Evolutionary conservation across 2,329 filamentous ascomycete species (phyloP).

Genomic region (Whalleya microplaca): DNA sequence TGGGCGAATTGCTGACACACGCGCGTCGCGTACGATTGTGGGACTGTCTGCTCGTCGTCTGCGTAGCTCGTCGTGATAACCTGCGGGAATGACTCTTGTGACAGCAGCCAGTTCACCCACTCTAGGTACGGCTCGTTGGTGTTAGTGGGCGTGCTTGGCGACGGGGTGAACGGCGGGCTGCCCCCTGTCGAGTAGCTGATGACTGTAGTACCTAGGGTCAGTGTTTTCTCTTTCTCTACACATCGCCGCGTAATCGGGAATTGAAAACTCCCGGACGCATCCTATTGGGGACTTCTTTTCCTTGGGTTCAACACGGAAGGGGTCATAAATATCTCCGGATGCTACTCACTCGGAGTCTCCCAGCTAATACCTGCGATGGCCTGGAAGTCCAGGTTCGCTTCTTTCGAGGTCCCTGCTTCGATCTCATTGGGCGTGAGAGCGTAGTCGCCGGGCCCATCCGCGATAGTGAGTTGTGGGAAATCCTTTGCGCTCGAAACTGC

Average conservation of each 20-base stretch:
- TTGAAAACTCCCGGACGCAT: too few species aligned
- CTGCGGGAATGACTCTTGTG: slow-evolving; percentile 52
- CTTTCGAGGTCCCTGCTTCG: slow-evolving; percentile 28
- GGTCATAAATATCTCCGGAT: too few species aligned
- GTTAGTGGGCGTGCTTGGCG: slow-evolving; percentile 27
- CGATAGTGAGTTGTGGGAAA: slow-evolving; percentile 41
- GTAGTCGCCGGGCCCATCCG: slow-evolving; percentile 36
- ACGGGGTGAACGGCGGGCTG: slow-evolving; percentile 37
- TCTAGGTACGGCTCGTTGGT: slow-evolving; percentile 62
- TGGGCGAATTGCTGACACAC: slow-evolving; percentile 59
- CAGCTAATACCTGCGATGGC: slow-evolving; percentile 37
- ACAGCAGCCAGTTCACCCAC: slow-evolving; percentile 55
- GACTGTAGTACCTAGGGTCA: too few species aligned
- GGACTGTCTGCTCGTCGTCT: slow-evolving; percentile 61
- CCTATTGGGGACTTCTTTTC: too few species aligned
- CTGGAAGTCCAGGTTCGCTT: slow-evolving; percentile 38
- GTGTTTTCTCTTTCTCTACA: too few species aligned
- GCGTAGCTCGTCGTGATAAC: slow-evolving; percentile 62
- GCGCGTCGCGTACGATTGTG: slow-evolving; percentile 52
- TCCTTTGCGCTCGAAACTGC: slow-evolving; percentile 37
- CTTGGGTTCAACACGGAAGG: too few species aligned
- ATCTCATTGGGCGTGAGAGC: slow-evolving; percentile 32
- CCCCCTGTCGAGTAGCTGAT: slow-evolving; percentile 39
- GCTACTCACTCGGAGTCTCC: slow-evolving; percentile 35
- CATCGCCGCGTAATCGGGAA: too few species aligned